Percentiles rank a stretch among this genome's conserved stretches.
phyloP scores from a whole-genome alignment of 2,329 filamentous ascomycete species.

The Blastomyces silverae region DNA sequence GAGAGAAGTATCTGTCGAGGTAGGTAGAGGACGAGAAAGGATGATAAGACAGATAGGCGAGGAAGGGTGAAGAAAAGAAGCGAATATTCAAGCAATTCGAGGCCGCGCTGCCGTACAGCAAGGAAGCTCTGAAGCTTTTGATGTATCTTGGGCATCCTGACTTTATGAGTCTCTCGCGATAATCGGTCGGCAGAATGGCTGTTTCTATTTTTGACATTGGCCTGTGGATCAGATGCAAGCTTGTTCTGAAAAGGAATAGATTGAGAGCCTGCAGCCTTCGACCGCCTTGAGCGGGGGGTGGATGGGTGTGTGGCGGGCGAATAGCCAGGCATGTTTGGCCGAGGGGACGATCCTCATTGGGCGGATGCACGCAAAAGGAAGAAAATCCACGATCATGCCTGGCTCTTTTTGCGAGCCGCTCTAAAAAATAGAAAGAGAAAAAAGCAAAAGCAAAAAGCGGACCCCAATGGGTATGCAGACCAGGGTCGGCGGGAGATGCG shows the following conservation, averaged over 20 bases:
- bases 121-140: constrained; percentile 15
- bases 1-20: constrained; percentile 17
- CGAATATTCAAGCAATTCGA: constrained; percentile 14
- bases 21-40: constrained; percentile 15
- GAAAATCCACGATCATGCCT: constrained; percentile 14
- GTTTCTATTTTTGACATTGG: constrained; percentile 25
- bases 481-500: constrained; percentile 15
- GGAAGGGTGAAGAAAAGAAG: not conserved
- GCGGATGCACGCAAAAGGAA: constrained; percentile 9
- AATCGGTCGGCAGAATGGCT: constrained; percentile 17
- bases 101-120: constrained; percentile 12
- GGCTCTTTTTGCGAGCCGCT: constrained; percentile 19
- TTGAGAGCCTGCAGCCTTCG: constrained; percentile 1
- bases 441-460: not conserved
- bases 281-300: constrained; percentile 6
- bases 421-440: not conserved
- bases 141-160: constrained; percentile 19
- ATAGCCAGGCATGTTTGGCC: constrained; percentile 8
- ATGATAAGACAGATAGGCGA: constrained; percentile 17
- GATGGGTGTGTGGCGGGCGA: constrained; percentile 15
- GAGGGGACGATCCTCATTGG: constrained; percentile 9
- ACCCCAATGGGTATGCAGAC: constrained; percentile 13
- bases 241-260: constrained; percentile 6
- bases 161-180: constrained; percentile 20
- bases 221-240: constrained; percentile 14